Base-by-base conservation (phyloP, 139 green algal species). In the Coelastrella sp. region DNA sequence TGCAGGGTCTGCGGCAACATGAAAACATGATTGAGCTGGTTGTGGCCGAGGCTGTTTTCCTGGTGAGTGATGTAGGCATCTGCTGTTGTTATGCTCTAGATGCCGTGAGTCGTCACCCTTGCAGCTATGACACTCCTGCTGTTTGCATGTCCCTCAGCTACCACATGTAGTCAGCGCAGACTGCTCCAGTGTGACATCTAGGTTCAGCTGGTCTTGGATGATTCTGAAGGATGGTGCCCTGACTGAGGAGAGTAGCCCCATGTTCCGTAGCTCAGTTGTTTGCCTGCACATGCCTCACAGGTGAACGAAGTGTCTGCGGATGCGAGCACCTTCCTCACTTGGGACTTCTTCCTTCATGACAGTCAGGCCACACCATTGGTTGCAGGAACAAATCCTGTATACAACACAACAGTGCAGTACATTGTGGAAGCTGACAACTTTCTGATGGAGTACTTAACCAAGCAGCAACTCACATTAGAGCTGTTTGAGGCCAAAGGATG, bases 371-470 rank as follows among this genome's bases (percentile, higher is more conserved):
- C 89, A 59, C 81, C 81, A 19, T 12, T 89, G 63, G 65, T 56
- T 8, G 15, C 79, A 6, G 78, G 76, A 19, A 75, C 22, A 7
- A 78, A 22, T 25, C 91, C 91, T 15, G n/a, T 49, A 6, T 94
- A 88, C 83, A 89, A 90, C 85, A 91, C 79, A 7, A 91, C 85
- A 19, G 78, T 90, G 78, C 79, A 81, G 87, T 96, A 94, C 78
- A 88, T 96, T 49, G 91, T 96, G 24, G 92, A 94, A 79, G 78
- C 74, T 11, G 94, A 95, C 56, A 22, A 90, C 11, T 94, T 96
- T 86, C 80, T 95, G 86, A 14, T 94, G 22, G 92, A 96, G 74
- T 95, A 96, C 92, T 79, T 96, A 70, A 91, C 92, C 78, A 92
- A 89, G 14, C 92, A 95, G 78, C 84, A 92, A 35, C 35, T 96